Conservation (phyloP, 2,329 filamentous ascomycete species). For the Trichoderma guizhouense region DNA sequence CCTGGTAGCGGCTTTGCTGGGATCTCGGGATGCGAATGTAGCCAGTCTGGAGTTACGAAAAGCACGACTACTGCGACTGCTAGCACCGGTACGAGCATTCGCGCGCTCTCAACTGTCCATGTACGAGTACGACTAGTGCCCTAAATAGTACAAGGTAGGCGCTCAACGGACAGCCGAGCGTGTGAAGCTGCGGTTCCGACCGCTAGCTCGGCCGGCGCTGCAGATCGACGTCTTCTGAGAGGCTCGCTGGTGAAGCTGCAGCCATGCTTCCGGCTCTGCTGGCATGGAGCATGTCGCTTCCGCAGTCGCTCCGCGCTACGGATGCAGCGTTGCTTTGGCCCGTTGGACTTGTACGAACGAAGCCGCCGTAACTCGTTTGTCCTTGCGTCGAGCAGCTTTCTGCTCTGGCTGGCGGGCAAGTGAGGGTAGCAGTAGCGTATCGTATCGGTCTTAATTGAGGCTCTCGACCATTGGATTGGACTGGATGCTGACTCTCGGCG, state of each 20-base stretch:
- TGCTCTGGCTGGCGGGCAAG: not conserved
- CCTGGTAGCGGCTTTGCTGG: not conserved
- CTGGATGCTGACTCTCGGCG: not conserved
- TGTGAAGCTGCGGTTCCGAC: conserved; percentile 13
- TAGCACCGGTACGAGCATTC: not conserved
- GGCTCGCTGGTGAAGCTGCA: conserved; percentile 11
- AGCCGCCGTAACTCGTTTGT: not conserved
- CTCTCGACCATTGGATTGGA: not conserved
- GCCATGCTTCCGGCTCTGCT: not conserved
- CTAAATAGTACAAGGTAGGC: not conserved
- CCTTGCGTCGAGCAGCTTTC: not conserved
- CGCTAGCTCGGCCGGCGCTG: conserved; percentile 11
- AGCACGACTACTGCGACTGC: not conserved
- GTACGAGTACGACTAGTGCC: not conserved
- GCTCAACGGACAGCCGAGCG: conserved; percentile 6
- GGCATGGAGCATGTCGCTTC: conserved; percentile 6
- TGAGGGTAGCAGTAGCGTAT: not conserved
- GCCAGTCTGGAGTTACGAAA: not conserved
- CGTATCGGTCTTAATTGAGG: not conserved
- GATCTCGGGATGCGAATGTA: not conserved
- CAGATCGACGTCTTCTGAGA: conserved; percentile 14
- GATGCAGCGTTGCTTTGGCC: conserved; percentile 6
- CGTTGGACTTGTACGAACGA: not conserved
- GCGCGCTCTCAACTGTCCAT: not conserved
- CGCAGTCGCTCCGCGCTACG: conserved; percentile 12